These are phyloP conservation scores for Drechslera avenae DNA, from an alignment of 2,329 filamentous ascomycete genomes.

Conservation along the genomic window DNA sequence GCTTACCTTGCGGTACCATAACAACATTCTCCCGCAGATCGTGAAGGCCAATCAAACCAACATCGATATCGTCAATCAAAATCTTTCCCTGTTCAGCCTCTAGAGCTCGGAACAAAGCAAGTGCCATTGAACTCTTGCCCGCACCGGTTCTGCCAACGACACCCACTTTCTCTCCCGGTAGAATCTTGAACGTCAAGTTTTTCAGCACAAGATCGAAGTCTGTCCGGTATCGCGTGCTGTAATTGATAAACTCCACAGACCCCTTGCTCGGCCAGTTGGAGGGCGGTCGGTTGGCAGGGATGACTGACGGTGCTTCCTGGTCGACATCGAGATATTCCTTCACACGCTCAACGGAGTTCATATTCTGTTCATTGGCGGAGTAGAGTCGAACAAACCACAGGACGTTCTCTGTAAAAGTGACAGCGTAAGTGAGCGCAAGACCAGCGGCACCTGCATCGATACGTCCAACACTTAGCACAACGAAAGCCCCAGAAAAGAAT, in stretches of 20 bases:
- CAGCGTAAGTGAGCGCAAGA: constrained; percentile 91
- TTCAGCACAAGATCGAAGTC: constrained; percentile 88
- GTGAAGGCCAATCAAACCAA: constrained; percentile 86
- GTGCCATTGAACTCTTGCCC: constrained; percentile 91
- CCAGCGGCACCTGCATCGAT: constrained; percentile 92
- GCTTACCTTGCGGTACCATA: constrained; percentile 80
- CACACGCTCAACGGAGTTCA: constrained; percentile 98
- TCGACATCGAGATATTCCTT: constrained; percentile 97
- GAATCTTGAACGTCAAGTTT: constrained; percentile 83
- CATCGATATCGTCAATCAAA: constrained; percentile 87
- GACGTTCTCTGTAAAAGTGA: constrained; percentile 96
- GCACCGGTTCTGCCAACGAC: constrained; percentile 95
- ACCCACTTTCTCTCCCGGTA: constrained; percentile 87
- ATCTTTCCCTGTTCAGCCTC: constrained; percentile 92
- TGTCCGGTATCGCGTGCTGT: constrained; percentile 85
- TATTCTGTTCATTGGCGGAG: constrained; percentile 95
- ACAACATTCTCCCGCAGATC: constrained; percentile 93
- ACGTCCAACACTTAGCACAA: constrained; percentile 78
- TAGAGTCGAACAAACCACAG: constrained; percentile 96
- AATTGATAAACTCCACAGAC: constrained; percentile 83
- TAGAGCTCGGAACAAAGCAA: constrained; percentile 90
- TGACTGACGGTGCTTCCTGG: constrained; percentile 80
- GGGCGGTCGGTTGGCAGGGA: constrained; percentile 78
- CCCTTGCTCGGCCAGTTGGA: constrained; percentile 85
- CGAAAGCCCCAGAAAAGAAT: constrained; percentile 91